Evolutionary conservation across 176 grass and related monocot species (phyloP), one percentile per base, ranked within the genome.

Genomic region (Tuctoria greenei): DNA sequence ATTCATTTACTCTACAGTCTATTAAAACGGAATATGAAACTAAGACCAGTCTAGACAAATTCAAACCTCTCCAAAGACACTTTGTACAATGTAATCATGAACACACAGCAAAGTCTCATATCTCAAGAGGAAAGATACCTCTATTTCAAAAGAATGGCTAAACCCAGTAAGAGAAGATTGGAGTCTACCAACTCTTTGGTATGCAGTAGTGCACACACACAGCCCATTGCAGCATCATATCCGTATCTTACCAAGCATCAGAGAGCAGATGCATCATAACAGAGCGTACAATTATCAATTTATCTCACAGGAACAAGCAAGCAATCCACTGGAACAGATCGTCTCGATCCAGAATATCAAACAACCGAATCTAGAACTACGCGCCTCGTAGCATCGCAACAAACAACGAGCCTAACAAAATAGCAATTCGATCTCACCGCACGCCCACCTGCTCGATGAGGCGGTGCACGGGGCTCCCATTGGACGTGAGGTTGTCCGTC

Each of bases 401-500:
- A 6, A 4, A 46, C 31, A 75, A 20, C 15, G 74, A 31, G 58
- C 41, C 0, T 37, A 72, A 69, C 17, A 61, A 66, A 69, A 79
- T 35, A 15, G 47, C 37, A 66, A 39, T 25, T 59, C 46, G 63
- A 85, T 75, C 51, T 73, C 61, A 79, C 45, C 18, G 77, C 67
- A 76, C 77, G 49, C 78, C 20, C 31, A 95, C 93, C 93, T 99
- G 95, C 70, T 95, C 95, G 68, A 99, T 90, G 71, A 99, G 89
- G 49, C 95, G 77, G 84, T 95, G 95, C 82, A 99, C 91, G 64
- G 95, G 95, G 76, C 95, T 99, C 69, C 95, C 95, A 56, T 99
- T 99, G 73, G 95, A 99, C 54, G 95, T 99, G 80, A 99, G 81
- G 77, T 99, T 99, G 37, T 72, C 18, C 7, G 95, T 99, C 61